Percentiles rank a stretch among this genome's conserved stretches.
phyloP scores from a whole-genome alignment of 805 yeast genomes.

The Teunomyces lycoperdinae region DNA sequence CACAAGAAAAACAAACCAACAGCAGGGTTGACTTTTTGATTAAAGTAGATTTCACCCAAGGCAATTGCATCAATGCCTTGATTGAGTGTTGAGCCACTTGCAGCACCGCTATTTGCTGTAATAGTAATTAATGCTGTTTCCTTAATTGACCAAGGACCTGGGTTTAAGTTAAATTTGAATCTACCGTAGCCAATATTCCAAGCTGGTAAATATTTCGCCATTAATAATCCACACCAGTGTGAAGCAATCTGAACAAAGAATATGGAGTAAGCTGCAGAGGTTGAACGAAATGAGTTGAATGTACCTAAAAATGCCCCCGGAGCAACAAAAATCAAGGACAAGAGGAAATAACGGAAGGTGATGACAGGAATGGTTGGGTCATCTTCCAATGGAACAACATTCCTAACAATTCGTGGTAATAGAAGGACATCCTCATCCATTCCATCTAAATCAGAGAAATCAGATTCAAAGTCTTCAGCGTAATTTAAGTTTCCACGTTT shows the following conservation, averaged over 20 bases:
- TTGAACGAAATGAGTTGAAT: slow-evolving; percentile 33
- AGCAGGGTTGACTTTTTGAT: slow-evolving; percentile 30
- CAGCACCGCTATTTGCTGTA: slow-evolving; percentile 49
- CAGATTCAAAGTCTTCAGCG: slow-evolving; percentile 3
- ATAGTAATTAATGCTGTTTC: slow-evolving; percentile 51
- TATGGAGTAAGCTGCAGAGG: slow-evolving; percentile 48
- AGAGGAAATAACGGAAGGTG: slow-evolving; percentile 34
- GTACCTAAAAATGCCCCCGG: slow-evolving; percentile 43
- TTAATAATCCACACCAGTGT: slow-evolving; percentile 45
- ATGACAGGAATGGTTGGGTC: slow-evolving; percentile 23
- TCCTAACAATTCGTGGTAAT: slow-evolving; percentile 29
- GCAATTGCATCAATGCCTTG: slow-evolving; percentile 47
- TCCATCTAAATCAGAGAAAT: not conserved
- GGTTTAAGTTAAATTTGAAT: slow-evolving; percentile 38
- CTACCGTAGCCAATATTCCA: slow-evolving; percentile 18
- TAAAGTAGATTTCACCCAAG: slow-evolving; percentile 43
- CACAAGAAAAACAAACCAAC: slow-evolving; percentile 23
- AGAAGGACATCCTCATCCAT: slow-evolving; percentile 20
- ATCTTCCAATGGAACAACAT: slow-evolving; percentile 27
- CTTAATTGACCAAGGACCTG: slow-evolving; percentile 54
- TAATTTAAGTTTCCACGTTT: not conserved
- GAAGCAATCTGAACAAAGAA: slow-evolving; percentile 49
- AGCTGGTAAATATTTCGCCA: slow-evolving; percentile 41
- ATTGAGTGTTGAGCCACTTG: slow-evolving; percentile 35
- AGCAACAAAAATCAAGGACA: slow-evolving; percentile 31